Percentiles rank a stretch among this genome's conserved stretches.
Evolutionary conservation across 2,329 filamentous ascomycete genomes (phyloP).

Genomic region (Pseudogymnoascus sp.): DNA sequence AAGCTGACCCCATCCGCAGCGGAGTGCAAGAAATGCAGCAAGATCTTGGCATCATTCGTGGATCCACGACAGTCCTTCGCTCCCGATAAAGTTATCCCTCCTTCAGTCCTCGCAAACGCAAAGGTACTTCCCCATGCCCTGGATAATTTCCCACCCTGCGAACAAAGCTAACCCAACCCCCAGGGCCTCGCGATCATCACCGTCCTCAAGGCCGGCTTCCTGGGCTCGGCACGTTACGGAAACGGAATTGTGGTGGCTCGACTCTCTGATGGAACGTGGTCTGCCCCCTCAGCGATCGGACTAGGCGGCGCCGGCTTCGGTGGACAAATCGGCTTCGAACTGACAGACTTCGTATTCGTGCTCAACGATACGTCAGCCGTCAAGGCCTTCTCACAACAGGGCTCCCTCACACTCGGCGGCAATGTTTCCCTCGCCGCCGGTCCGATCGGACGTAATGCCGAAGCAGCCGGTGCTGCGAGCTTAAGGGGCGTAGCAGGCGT

Average conservation of each 20-base stretch:
- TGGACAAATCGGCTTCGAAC: constrained; percentile 78
- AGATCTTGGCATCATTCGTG: constrained; percentile 90
- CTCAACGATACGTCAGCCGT: constrained; percentile 87
- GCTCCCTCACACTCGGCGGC: constrained; percentile 84
- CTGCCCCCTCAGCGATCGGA: constrained; percentile 72
- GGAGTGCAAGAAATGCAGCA: constrained; percentile 95
- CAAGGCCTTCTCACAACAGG: constrained; percentile 86
- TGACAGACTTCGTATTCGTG: constrained; percentile 96
- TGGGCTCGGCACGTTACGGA: constrained; percentile 74
- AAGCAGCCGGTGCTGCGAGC: constrained; percentile 89
- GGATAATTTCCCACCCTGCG: constrained; percentile 8
- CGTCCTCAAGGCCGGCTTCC: constrained; percentile 79
- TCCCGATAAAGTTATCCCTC: constrained; percentile 95
- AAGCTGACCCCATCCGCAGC: constrained; percentile 44
- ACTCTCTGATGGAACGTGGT: constrained; percentile 71
- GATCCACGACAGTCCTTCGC: constrained; percentile 90
- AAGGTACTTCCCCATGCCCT: constrained; percentile 52
- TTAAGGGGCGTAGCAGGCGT: constrained; percentile 83
- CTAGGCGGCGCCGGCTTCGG: constrained; percentile 77
- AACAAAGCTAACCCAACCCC: constrained; percentile 13
- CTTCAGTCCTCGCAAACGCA: constrained; percentile 78
- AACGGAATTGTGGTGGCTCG: constrained; percentile 76
- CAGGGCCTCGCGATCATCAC: constrained; percentile 77
- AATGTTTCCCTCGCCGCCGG: constrained; percentile 95
- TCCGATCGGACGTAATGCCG: constrained; percentile 87